Conservation (phyloP, 2,329 filamentous ascomycete genomes). For the Chlorencoelia australis region DNA sequence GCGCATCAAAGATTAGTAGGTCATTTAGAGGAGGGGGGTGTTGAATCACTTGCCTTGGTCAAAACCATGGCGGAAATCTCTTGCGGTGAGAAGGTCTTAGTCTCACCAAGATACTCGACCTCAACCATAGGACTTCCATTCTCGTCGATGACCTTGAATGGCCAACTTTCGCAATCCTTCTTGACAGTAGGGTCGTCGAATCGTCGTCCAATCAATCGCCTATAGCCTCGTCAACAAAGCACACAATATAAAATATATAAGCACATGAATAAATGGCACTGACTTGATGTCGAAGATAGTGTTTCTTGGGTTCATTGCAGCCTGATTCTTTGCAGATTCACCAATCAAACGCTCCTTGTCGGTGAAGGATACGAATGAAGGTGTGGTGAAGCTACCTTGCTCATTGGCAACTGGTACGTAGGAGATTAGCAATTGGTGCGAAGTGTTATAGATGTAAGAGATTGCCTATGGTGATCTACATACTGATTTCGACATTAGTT, state of each 20-base stretch:
- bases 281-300: conserved; percentile 99
- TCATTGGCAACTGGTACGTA: conserved; percentile 92
- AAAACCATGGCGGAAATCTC: conserved; percentile 99
- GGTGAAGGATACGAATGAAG: conserved; percentile 98
- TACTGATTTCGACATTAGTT: conserved; percentile 89
- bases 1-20: conserved; percentile 2
- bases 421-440: conserved; percentile 2
- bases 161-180: conserved; percentile 68
- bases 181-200: conserved; percentile 94
- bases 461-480: conserved; percentile 3
- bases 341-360: conserved; percentile 98
- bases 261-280: too few species aligned
- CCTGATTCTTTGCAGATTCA: conserved; percentile 99
- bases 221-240: conserved; percentile 31
- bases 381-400: conserved; percentile 98
- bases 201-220: conserved; percentile 94
- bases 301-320: conserved; percentile 97
- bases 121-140: conserved; percentile 82
- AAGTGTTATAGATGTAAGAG: neutral
- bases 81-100: conserved; percentile 93
- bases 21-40: neutral
- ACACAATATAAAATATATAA: too few species aligned
- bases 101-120: conserved; percentile 92
- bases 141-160: conserved; percentile 94
- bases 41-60: conserved; percentile 61